A percentile compares a stretch with the other conserved stretches of the same genome.
These are phyloP conservation scores for Digitaria exilis DNA, from an alignment of 202 grass and related monocot genomes.

Conservation along the genomic window DNA sequence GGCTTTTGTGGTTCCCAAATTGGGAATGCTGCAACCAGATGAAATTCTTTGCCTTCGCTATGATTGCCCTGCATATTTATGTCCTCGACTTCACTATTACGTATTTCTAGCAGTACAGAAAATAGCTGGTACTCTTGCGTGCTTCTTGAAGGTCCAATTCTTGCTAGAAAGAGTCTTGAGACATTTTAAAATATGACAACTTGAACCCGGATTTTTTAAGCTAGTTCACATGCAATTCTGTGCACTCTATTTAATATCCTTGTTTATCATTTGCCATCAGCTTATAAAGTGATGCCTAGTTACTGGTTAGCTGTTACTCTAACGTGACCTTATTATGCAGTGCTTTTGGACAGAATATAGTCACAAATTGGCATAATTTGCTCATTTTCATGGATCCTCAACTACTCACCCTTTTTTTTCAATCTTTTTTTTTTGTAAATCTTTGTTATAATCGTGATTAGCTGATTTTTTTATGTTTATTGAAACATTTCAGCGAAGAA, in stretches of 20 bases:
- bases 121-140: background rate
- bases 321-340: background rate
- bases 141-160: constrained; percentile 7
- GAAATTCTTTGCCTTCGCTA: background rate
- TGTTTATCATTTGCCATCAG: background rate
- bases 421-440: background rate
- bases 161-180: background rate
- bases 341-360: background rate
- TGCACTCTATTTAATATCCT: background rate
- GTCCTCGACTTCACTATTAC: background rate
- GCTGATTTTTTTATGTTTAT: background rate
- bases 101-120: background rate
- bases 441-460: background rate
- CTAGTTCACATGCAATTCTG: background rate
- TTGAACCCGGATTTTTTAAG: background rate
- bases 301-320: background rate
- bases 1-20: background rate
- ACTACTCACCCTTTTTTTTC: background rate
- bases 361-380: background rate
- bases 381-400: background rate
- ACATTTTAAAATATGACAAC: background rate
- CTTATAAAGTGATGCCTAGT: background rate
- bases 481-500: constrained; percentile 57
- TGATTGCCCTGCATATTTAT: background rate
- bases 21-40: background rate